Percentiles rank a stretch among this genome's conserved stretches.
Evolutionary conservation across 495 filamentous ascomycete species (phyloP).

Genomic region (Penicillium arizonense): DNA sequence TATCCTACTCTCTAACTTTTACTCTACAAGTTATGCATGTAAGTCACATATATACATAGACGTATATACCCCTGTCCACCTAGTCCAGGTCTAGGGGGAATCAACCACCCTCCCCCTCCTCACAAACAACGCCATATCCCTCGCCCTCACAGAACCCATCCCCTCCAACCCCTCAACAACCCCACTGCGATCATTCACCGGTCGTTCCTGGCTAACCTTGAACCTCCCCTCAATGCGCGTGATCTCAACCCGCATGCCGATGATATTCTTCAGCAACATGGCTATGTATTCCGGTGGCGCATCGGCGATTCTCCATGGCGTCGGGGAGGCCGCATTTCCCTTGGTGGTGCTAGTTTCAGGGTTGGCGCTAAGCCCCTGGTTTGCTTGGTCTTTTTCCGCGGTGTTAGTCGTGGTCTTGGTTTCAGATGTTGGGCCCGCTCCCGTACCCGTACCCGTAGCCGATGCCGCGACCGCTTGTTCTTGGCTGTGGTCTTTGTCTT

Average conservation of each 20-base stretch:
- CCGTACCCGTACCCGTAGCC: neutral
- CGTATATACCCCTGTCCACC: too few relatives aligned
- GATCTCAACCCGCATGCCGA: slow-evolving; percentile 49
- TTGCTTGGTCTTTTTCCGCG: neutral
- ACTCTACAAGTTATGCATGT: too few relatives aligned
- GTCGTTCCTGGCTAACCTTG: slow-evolving; percentile 56
- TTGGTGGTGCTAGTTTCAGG: slow-evolving; percentile 9
- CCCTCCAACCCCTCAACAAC: slow-evolving; percentile 46
- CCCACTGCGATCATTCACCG: slow-evolving; percentile 39
- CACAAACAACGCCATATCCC: slow-evolving; percentile 21
- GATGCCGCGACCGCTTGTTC: too few relatives aligned
- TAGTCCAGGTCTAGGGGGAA: too few relatives aligned
- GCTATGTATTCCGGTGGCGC: slow-evolving; percentile 46
- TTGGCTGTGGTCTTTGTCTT: too few relatives aligned
- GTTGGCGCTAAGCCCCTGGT: neutral
- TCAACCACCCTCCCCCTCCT: slow-evolving; percentile 1
- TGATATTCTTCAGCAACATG: slow-evolving; percentile 47
- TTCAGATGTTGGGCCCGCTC: neutral
- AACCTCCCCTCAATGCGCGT: slow-evolving; percentile 47
- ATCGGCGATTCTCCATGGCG: slow-evolving; percentile 46
- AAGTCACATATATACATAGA: too few relatives aligned
- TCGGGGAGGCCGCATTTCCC: neutral
- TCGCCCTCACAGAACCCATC: slow-evolving; percentile 7
- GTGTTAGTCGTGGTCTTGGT: neutral
- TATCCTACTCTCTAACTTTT: too few relatives aligned